Evolutionary conservation across 108 stramenopile genomes (phyloP), one percentile per base, ranked within the genome.

Genomic region (Ochromonas danica): DNA sequence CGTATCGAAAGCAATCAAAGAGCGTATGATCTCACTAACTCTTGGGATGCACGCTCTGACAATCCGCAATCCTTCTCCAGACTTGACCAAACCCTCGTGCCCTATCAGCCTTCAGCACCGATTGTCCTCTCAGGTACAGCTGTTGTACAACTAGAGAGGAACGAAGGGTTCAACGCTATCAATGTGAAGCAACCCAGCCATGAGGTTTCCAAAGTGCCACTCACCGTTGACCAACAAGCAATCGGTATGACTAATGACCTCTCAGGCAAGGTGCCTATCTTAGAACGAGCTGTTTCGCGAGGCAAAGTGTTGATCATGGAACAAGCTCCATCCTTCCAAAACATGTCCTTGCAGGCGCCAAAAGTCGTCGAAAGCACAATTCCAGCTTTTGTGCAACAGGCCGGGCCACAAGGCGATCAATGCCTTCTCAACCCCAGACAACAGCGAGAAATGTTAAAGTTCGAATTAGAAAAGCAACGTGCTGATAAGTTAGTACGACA

Each of bases 1-100:
- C 17, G 35, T 14, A 10, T 67, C 6, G 63, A 67, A 31, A n/a
- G n/a, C n/a, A 36, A 33, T 31, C 30, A 10, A 6, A 3, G 63
- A 6, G 17, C 63, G 31, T 67, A 67, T 36, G 63, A 67, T 36
- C 33, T 33, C 6, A 14, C 63, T 3, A 31, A 67, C 25, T 31
- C 30, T 28, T 67, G 63, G 63, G 63, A 67, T 67, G 63, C 30
- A 28, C 63, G 63, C 3, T 31, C 63, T 6, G 63, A 67, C 63
- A 67, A 67, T 67, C 63, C 63, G 6, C 63, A 67, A 67, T 33
- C 63, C 31, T 67, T 67, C 25, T 31, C 63, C 31, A 3, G 63
- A 28, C 25, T 67, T 14, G 30, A 67, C 3, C 30, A 22, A 22
- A 6, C 3, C 17, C 25, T 31, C 6, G 30, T 67, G 31, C 63